Percentiles rank a stretch among this genome's conserved stretches.
Evolutionary conservation across 805 yeast genomes (phyloP).

Genomic region (Komagataella ulmi): DNA sequence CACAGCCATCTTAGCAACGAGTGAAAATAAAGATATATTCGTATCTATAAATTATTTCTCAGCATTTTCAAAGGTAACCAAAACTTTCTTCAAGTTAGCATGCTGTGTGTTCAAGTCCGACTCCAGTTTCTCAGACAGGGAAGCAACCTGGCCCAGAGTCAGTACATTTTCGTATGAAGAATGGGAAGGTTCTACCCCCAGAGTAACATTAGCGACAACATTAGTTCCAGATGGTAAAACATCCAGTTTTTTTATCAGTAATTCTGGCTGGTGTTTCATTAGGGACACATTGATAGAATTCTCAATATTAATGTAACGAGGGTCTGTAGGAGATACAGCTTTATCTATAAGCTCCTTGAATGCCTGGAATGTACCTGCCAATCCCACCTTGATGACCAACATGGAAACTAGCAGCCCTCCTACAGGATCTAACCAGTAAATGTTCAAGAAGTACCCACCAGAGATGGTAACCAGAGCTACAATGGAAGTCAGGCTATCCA

Average conservation of each 20-base stretch:
- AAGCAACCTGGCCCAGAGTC: conserved; percentile 19
- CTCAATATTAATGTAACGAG: conserved; percentile 28
- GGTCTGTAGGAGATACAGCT: conserved; percentile 39
- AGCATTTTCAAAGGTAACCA: conserved; percentile 16
- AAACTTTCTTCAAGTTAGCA: conserved; percentile 17
- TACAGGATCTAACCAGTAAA: conserved; percentile 80
- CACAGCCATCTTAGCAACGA: neutral
- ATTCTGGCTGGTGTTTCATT: conserved; percentile 18
- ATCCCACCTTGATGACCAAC: conserved; percentile 76
- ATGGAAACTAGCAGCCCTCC: conserved; percentile 85
- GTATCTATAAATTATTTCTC: neutral
- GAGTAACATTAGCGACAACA: conserved; percentile 23
- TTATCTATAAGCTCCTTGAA: conserved; percentile 69
- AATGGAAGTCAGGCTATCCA: conserved; percentile 81
- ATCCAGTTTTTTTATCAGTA: conserved; percentile 24
- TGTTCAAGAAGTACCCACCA: conserved; percentile 64
- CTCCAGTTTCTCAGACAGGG: conserved; percentile 13
- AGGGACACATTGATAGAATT: conserved; percentile 18
- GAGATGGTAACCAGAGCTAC: conserved; percentile 86
- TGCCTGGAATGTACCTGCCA: conserved; percentile 56
- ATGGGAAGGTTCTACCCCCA: conserved; percentile 18
- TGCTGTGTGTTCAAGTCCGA: conserved; percentile 20
- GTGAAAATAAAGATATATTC: no score
- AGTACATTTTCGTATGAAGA: conserved; percentile 13
- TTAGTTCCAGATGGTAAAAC: conserved; percentile 43